Conservation (phyloP, 495 filamentous ascomycete genomes). For the Podospora appendiculata region DNA sequence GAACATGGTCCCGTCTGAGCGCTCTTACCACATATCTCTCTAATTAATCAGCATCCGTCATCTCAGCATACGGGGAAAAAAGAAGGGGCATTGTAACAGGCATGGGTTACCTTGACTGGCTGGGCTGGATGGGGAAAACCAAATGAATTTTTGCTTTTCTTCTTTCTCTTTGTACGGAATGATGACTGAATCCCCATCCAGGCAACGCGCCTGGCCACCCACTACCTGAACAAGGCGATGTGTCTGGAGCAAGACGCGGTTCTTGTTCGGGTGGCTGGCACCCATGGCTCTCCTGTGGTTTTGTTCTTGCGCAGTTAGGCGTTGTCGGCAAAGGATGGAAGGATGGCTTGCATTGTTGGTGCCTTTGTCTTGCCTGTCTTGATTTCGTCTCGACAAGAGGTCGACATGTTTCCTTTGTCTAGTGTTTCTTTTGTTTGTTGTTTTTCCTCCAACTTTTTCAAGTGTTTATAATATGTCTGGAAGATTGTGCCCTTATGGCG, state of each 20-base stretch:
- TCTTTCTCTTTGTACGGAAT: slow-evolving; percentile 9
- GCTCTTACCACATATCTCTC: slow-evolving; percentile 10
- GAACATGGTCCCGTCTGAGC: not conserved
- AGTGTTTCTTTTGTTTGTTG: not conserved
- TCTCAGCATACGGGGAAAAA: slow-evolving; percentile 3
- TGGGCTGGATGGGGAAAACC: slow-evolving; percentile 8
- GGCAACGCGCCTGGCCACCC: no score
- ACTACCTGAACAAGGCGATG: no score
- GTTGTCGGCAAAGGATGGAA: no score
- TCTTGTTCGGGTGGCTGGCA: no score
- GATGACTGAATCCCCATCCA: not conserved
- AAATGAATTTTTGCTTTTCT: slow-evolving; percentile 4
- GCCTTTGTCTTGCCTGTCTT: no score
- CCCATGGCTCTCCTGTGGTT: no score
- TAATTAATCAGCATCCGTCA: slow-evolving; percentile 22
- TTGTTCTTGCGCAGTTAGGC: no score
- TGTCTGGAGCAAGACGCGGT: no score
- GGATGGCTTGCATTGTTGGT: no score
- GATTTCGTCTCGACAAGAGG: not conserved
- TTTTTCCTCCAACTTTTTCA: not conserved
- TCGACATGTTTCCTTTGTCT: not conserved
- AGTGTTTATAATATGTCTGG: not conserved
- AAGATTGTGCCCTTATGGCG: not conserved
- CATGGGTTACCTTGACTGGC: slow-evolving; percentile 8
- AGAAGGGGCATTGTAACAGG: slow-evolving; percentile 13